Percentiles rank a stretch among this genome's conserved stretches.
Conservation (phyloP, 2,329 filamentous ascomycete genomes). For the Akanthomyces uredinophilus region DNA sequence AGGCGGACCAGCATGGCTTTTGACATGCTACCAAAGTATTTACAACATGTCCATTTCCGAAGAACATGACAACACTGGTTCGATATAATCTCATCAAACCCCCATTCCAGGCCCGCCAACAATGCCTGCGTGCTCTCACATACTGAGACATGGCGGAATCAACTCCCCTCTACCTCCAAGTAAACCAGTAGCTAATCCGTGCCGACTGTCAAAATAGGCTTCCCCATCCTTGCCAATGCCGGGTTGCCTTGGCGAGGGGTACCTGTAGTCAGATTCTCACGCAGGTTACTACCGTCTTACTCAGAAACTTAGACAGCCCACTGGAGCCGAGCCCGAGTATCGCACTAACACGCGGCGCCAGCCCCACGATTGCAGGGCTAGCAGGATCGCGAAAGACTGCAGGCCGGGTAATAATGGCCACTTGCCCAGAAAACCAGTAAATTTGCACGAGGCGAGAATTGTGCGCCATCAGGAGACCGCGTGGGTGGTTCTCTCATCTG, state of each 20-base stretch:
- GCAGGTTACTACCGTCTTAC: slow-evolving; percentile 14
- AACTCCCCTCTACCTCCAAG: neutral
- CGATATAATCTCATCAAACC: neutral
- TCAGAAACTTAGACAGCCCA: neutral
- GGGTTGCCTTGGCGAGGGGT: neutral
- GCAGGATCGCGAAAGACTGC: slow-evolving; percentile 3
- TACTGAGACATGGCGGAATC: slow-evolving; percentile 1
- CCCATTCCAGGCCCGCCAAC: neutral
- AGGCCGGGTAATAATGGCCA: neutral
- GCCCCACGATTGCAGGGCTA: slow-evolving; percentile 11
- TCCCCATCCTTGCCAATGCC: neutral
- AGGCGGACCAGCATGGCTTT: neutral
- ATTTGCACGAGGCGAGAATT: neutral
- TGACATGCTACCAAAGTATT: too few relatives aligned
- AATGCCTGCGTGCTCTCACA: neutral
- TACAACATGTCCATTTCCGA: neutral
- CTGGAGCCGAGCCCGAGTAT: neutral
- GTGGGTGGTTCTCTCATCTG: slow-evolving; percentile 6
- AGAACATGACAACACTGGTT: neutral
- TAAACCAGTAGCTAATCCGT: neutral
- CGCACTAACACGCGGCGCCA: neutral
- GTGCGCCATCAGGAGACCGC: neutral
- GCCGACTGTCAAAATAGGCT: neutral
- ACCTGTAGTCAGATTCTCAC: slow-evolving; percentile 11
- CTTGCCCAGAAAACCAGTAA: neutral